Conservation (phyloP, 305 asterid species). For the Fraxinus angustifolia region DNA sequence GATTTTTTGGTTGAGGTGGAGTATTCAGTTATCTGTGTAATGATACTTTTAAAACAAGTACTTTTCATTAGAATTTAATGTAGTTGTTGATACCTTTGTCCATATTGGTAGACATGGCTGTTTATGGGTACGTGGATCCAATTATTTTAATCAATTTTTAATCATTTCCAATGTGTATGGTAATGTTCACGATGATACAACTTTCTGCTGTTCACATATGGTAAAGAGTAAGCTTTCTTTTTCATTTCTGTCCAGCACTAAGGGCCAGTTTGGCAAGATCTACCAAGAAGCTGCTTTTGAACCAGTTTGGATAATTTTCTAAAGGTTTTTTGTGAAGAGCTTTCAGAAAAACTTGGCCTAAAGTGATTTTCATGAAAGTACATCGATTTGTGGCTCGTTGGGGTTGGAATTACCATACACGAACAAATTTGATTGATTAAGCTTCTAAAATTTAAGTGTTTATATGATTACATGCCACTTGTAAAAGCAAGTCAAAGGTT, state of each 20-base stretch:
- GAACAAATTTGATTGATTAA: not conserved
- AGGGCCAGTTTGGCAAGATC: not conserved
- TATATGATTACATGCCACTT: not conserved
- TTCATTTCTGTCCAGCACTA: not conserved
- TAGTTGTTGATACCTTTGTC: slow-evolving; percentile 10
- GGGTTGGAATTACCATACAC: not conserved
- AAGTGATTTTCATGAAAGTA: too few relatives aligned
- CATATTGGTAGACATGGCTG: slow-evolving; percentile 19
- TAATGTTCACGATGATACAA: not conserved
- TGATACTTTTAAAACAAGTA: not conserved
- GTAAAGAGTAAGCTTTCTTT: too few relatives aligned
- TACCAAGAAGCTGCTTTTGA: not conserved
- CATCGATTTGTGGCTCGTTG: too few relatives aligned
- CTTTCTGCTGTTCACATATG: not conserved
- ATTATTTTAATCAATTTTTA: not conserved
- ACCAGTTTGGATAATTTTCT: not conserved
- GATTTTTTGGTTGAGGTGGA: slow-evolving; percentile 30
- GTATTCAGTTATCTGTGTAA: slow-evolving; percentile 34
- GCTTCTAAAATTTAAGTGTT: not conserved
- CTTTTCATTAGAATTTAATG: slow-evolving; percentile 16
- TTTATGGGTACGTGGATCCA: slow-evolving; percentile 30
- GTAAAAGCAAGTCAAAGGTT: not conserved
- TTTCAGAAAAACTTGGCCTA: too few relatives aligned
- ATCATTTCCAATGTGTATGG: not conserved
- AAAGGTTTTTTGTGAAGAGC: not conserved